Evolutionary conservation across 2,329 filamentous ascomycete genomes (phyloP), one percentile per base, ranked within the genome.

Genomic region (Fonsecaea monophora): DNA sequence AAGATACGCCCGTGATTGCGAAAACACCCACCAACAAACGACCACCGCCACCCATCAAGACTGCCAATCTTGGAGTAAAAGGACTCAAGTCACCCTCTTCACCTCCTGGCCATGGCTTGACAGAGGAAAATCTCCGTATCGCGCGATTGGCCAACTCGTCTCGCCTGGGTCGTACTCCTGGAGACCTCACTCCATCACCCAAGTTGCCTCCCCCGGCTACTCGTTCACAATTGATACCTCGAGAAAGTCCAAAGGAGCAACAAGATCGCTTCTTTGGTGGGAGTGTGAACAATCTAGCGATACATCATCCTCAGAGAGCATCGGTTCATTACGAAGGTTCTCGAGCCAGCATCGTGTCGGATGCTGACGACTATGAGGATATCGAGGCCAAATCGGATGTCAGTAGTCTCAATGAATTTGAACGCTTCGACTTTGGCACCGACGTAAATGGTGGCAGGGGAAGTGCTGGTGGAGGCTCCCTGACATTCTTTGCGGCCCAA

Each of bases 331-430:
- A 59, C 48, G 40, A 53, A 21, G 58, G 50, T 21, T 40, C 62
- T 18, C 63, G 66, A 56, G 60, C 59, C 12, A 70, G 66, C 53
- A 54, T 68, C 2, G 56, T 71, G 18, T 71, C 70, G 21, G 70
- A 67, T n/a, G 42, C 68, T 1, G 71, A 72, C 55, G 69, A 70
- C 9, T 73, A 73, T 55, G 69, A 72, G 57, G 71, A 73, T 53
- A 69, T 71, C 40, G 71, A 70, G 32, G 69, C 71, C 40, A 73
- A 72, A 60, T 72, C 70, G 12, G 71, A 73, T n/a, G 60, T 73
- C 38, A 71, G 69, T 60, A 71, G 68, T 53, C 62, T 73, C 40
- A 72, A 73, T 35, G 71, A 72, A 42, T 71, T 72, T 60, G 69
- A 73, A 35, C 70, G 66, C 32, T 73, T 71, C 55, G 68, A 73